Evolutionary conservation across 495 filamentous ascomycete genomes (phyloP), one percentile per base, ranked within the genome.

Genomic region (Podospora appendiculata): DNA sequence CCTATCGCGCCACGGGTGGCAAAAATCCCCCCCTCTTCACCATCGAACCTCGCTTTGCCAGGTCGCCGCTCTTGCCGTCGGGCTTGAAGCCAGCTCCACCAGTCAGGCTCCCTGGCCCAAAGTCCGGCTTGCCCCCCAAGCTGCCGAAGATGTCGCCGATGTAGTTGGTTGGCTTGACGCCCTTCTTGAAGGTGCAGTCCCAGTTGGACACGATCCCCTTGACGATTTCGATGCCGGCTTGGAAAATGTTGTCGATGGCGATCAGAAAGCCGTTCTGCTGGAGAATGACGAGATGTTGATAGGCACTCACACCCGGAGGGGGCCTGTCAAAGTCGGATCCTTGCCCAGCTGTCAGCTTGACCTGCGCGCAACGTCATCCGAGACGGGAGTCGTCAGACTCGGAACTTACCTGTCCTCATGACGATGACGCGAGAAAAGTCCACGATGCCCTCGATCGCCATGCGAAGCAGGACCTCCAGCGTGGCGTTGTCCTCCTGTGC

Each of bases 401-500:
- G 40, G 45, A 13, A 41, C 48, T 47, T 39, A 68, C 66, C 68
- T 6, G 85, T 83, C 45, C 86, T 80, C 84, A 90, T 87, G 52
- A 87, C 65, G 55, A 89, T 85, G 51, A 86, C 78, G 5, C 87
- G 78, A 8, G 69, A 58, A 65, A 86, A 89, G 58, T 90, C 86
- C 4, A 83, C 78, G 3, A 81, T 65, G 5, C 75, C 76, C 44
- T 63, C 63, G 5, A 70, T 55, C 0, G 81, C 74, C 4, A 73
- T 74, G n/a, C 87, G 79, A 25, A 88, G 59, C 32, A 90, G 66
- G 25, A 79, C 83, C 58, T 86, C 83, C 13, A 89, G 77, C 0
- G 77, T 82, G 5, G 84, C 86, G 58, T 85, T 89, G 60, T 90
- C 87, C 61, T 90, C 87, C 60, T 89, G 87, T 11, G 84, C 84